Conservation (phyloP, 768 basidiomycete genomes). For the Asterophora parasitica region DNA sequence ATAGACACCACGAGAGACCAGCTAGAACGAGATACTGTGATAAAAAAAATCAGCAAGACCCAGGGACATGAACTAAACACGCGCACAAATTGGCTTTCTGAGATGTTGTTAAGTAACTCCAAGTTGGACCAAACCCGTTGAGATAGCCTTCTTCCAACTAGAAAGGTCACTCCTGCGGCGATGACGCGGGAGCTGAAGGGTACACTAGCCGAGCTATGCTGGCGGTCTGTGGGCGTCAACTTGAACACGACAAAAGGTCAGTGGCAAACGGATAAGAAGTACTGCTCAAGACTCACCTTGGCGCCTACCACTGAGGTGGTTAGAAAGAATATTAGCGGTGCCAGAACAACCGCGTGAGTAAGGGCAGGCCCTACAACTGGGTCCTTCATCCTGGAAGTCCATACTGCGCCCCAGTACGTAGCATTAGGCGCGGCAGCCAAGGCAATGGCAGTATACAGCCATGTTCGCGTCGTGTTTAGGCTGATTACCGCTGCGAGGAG, state of each 20-base stretch:
- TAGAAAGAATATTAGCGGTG: slow-evolving; percentile 51
- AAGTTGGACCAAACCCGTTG: slow-evolving; percentile 27
- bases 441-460: slow-evolving; percentile 34
- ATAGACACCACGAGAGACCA: slow-evolving; percentile 25
- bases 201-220: slow-evolving; percentile 5
- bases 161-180: slow-evolving; percentile 23
- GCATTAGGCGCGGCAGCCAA: slow-evolving; percentile 51
- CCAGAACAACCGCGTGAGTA: slow-evolving; percentile 53
- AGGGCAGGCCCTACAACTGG: slow-evolving; percentile 54
- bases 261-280: not conserved
- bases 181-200: slow-evolving; percentile 19
- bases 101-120: slow-evolving; percentile 23
- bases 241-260: not conserved
- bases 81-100: slow-evolving; percentile 39
- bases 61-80: not conserved
- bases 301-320: slow-evolving; percentile 38
- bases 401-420: slow-evolving; percentile 63
- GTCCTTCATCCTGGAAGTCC: slow-evolving; percentile 49
- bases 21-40: slow-evolving; percentile 29
- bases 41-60: not conserved
- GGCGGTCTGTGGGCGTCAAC: slow-evolving; percentile 9
- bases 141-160: slow-evolving; percentile 22
- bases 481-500: slow-evolving; percentile 33
- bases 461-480: slow-evolving; percentile 26
- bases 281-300: slow-evolving; percentile 19